A percentile compares a stretch with the other conserved stretches of the same genome.
These are phyloP conservation scores for Brassica nigra DNA, from an alignment of 345 rosid genomes.

Conservation along the genomic window DNA sequence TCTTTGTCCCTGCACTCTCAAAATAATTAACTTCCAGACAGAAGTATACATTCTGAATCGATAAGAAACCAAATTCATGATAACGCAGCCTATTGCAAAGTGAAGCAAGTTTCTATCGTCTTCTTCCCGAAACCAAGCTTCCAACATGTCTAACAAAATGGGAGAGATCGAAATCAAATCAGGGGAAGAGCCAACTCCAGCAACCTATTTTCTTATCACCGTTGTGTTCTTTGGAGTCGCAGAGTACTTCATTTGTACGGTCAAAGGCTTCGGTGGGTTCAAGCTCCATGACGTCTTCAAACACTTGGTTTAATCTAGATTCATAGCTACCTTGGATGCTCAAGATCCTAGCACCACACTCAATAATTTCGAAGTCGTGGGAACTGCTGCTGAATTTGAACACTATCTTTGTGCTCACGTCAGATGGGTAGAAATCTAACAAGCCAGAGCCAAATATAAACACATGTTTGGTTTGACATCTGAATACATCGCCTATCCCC, in stretches of 20 bases:
- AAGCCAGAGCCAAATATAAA: not conserved
- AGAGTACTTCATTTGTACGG: not conserved
- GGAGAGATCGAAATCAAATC: not conserved
- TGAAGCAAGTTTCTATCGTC: not conserved
- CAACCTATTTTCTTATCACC: not conserved
- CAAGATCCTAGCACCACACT: not conserved
- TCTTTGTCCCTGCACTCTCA: not conserved
- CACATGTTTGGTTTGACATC: not conserved
- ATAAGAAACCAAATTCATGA: not conserved
- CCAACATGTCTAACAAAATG: not conserved
- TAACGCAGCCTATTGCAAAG: not conserved
- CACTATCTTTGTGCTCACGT: not conserved
- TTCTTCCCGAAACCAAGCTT: not conserved
- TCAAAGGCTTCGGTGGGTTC: not conserved
- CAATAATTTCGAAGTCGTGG: not conserved
- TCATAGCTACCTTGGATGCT: not conserved
- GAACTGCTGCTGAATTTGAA: not conserved
- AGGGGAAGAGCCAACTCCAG: conserved; percentile 28
- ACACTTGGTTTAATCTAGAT: not conserved
- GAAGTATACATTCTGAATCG: not conserved
- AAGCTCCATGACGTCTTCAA: not conserved
- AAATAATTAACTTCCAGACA: too few species aligned
- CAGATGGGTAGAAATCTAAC: not conserved
- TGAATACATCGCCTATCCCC: not conserved
- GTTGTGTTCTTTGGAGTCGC: not conserved